Conservation (phyloP, 495 filamentous ascomycete genomes). For the Hypoxylon fragiforme region DNA sequence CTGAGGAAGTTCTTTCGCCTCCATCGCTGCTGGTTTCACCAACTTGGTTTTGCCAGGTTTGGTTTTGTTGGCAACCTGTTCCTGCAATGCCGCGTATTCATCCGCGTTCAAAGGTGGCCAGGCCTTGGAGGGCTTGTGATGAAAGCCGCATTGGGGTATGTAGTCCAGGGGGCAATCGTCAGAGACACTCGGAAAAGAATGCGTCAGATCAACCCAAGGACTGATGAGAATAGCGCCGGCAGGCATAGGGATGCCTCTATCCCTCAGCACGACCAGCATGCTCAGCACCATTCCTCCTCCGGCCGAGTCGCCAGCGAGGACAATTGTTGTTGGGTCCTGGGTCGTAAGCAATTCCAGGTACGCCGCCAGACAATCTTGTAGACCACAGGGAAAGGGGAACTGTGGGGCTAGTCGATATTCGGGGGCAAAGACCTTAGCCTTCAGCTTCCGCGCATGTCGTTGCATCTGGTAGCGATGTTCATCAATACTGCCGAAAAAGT, state of each 20-base stretch:
- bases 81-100: slow-evolving; percentile 49
- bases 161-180: slow-evolving; percentile 76
- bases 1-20: slow-evolving; percentile 25
- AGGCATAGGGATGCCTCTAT: slow-evolving; percentile 77
- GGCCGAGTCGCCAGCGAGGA: slow-evolving; percentile 86
- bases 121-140: slow-evolving; percentile 75
- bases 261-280: slow-evolving; percentile 77
- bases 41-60: slow-evolving; percentile 11
- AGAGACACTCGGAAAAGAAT: slow-evolving; percentile 88
- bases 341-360: slow-evolving; percentile 78
- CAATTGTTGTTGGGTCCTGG: slow-evolving; percentile 75
- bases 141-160: slow-evolving; percentile 83
- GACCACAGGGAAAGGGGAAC: slow-evolving; percentile 90
- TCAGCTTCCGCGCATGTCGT: slow-evolving; percentile 88
- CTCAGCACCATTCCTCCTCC: slow-evolving; percentile 85
- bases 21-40: slow-evolving; percentile 22
- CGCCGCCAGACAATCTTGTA: slow-evolving; percentile 84
- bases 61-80: slow-evolving; percentile 43
- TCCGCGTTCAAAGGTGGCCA: slow-evolving; percentile 92
- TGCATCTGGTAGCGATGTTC: slow-evolving; percentile 97
- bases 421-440: slow-evolving; percentile 85
- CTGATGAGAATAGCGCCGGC: slow-evolving; percentile 89
- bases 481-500: slow-evolving; percentile 85
- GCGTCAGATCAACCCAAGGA: slow-evolving; percentile 92
- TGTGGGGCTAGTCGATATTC: slow-evolving; percentile 88